Evolutionary conservation across 495 filamentous ascomycete species (phyloP).

Genomic region (Trichoderma parareesei): DNA sequence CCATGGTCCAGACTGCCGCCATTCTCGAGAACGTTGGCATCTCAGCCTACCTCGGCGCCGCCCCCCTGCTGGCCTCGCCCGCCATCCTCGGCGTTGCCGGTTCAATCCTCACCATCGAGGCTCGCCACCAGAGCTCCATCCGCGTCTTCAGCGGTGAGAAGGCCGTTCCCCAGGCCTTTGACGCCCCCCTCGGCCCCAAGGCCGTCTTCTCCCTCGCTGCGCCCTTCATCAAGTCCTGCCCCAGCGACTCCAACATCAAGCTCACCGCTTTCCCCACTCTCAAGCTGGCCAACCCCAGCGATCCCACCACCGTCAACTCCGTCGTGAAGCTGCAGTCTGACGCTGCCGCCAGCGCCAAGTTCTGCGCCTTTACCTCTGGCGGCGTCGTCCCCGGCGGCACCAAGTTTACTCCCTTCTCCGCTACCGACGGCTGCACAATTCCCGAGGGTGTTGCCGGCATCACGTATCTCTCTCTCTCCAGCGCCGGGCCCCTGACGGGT

Average conservation of each 20-base stretch:
- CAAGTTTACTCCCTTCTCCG: conserved; percentile 40
- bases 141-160: conserved; percentile 36
- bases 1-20: conserved; percentile 52
- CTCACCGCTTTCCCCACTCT: conserved; percentile 50
- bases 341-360: conserved; percentile 32
- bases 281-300: conserved; percentile 36
- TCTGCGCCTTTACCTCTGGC: conserved; percentile 52
- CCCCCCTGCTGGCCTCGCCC: conserved; percentile 44
- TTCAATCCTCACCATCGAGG: conserved; percentile 52
- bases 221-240: conserved; percentile 55
- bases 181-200: conserved; percentile 48
- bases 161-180: conserved; percentile 52
- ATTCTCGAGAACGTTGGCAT: conserved; percentile 56
- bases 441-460: conserved; percentile 45
- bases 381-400: conserved; percentile 40
- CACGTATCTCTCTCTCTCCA: conserved; percentile 46
- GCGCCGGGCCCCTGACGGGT: conserved; percentile 31
- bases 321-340: conserved; percentile 35
- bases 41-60: conserved; percentile 55
- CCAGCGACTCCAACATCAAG: conserved; percentile 46
- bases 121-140: conserved; percentile 54
- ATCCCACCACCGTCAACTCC: conserved; percentile 35
- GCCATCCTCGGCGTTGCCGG: conserved; percentile 49
- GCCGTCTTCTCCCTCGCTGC: conserved; percentile 56
- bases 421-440: conserved; percentile 39